Percentiles rank a stretch among this genome's conserved stretches.
Conservation (phyloP, 768 basidiomycete genomes). For the Rhodocollybia butyracea region DNA sequence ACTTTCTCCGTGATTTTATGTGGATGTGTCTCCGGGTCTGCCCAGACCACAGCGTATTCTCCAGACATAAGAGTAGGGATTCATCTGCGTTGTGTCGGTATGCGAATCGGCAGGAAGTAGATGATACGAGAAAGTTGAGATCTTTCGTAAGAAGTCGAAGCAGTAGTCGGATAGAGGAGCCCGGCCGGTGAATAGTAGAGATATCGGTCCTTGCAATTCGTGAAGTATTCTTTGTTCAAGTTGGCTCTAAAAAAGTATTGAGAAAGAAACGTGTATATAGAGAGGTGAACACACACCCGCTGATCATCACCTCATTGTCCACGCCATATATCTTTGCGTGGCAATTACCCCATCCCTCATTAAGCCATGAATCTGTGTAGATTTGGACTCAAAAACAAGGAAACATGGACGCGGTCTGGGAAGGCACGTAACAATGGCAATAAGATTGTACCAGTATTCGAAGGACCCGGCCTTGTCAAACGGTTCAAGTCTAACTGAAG, state of each 20-base stretch:
- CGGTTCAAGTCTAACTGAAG: constrained; percentile 82
- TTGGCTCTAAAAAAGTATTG: constrained; percentile 69
- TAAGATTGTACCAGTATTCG: constrained; percentile 65
- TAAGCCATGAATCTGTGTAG: constrained; percentile 78
- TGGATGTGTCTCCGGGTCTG: constrained; percentile 59
- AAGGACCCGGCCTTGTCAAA: constrained; percentile 68
- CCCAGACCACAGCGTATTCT: constrained; percentile 63
- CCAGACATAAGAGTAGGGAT: constrained; percentile 30
- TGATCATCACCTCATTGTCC: constrained; percentile 90
- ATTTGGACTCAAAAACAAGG: constrained; percentile 86
- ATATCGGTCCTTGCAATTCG: constrained; percentile 94
- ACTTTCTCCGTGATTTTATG: constrained; percentile 66
- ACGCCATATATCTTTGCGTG: constrained; percentile 95
- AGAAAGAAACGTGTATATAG: neutral
- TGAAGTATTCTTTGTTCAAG: constrained; percentile 89
- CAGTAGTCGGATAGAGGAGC: constrained; percentile 77
- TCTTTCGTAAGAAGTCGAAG: constrained; percentile 65
- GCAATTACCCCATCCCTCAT: constrained; percentile 99
- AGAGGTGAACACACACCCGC: constrained; percentile 82
- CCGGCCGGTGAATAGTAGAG: constrained; percentile 65
- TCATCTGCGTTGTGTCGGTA: neutral
- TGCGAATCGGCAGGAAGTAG: constrained; percentile 32
- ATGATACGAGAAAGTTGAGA: constrained; percentile 71
- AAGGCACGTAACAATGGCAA: constrained; percentile 58
- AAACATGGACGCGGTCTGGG: constrained; percentile 69